Evolutionary conservation across 2,329 filamentous ascomycete species (phyloP), one percentile per base, ranked within the genome.

Genomic region (Helotiales sp.): DNA sequence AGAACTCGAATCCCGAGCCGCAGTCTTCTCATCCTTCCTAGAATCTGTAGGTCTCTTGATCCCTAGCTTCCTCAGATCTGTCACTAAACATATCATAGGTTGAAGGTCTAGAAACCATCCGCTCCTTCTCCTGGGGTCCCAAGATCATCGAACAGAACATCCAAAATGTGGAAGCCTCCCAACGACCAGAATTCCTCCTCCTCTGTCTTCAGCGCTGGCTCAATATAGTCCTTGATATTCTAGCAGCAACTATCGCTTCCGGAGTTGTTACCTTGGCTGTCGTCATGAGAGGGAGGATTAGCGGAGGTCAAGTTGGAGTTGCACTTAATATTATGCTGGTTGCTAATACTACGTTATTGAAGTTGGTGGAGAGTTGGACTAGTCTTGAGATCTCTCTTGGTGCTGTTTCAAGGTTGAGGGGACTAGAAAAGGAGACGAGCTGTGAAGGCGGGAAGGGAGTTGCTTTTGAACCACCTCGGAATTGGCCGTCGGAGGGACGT

Each of bases 141-240:
- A 66, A 70, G 9, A 72, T 77, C 52, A 71, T 77, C 15, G 62
- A 75, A 31, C 75, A 75, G 55, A 82, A 81, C 53, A 69, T 76
- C n/a, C 58, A 63, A 5, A 72, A 80, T 0, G 70, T 86, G 1
- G 80, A 86, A 55, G 69, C 70, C 5, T 82, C 81, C 0, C 83
- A 86, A 63, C 71, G 74, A 15, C 82, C 83, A 0, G 81, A 80
- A 52, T 86, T 85, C 62, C 73, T 84, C 0, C 73, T 85, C 10
- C 79, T 77, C 53, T 76, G 77, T 31, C 76, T 84, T 3, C 83
- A 86, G 65, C 74, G 80, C 27, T 86, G 83, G 82, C 74, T 85
- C 1, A 74, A 68, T 0, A 71, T 85, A 0, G 75, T 76, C 0
- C 70, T 86, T 12, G 58, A 63, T 19, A 46, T 63, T 13, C 9